phyloP scores from a whole-genome alignment of 257 asterid species.

The Fraxinus quadrangulata region DNA sequence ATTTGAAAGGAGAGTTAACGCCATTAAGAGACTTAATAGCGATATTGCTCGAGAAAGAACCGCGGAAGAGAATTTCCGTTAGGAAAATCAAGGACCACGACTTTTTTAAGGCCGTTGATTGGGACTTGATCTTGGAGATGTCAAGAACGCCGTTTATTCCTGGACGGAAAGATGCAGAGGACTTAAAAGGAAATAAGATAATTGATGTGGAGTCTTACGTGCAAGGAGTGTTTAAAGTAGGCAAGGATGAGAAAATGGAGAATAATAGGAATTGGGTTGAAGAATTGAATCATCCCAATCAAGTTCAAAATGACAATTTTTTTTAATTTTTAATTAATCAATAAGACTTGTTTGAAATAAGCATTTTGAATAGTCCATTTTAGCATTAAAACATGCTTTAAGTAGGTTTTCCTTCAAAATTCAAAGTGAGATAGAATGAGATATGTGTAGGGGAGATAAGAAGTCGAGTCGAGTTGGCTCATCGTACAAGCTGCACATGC shows the following conservation, averaged over 20 bases:
- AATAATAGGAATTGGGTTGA: conserved; percentile 6
- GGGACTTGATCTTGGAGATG: conserved; percentile 65
- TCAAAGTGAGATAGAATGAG: too few relatives aligned
- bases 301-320: conserved; percentile 48
- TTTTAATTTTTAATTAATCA: conserved; percentile 30
- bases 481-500: too few relatives aligned
- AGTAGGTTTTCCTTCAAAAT: too few relatives aligned
- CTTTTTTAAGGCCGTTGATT: conserved; percentile 63
- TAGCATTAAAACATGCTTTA: too few relatives aligned
- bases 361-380: neutral
- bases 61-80: conserved; percentile 52
- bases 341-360: neutral
- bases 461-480: too few relatives aligned
- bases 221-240: conserved; percentile 50
- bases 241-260: conserved; percentile 33
- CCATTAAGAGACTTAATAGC: conserved; percentile 76
- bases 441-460: too few relatives aligned
- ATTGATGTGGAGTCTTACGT: conserved; percentile 78
- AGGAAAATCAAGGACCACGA: conserved; percentile 61
- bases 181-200: conserved; percentile 41
- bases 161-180: conserved; percentile 43
- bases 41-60: conserved; percentile 79
- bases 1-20: conserved; percentile 71
- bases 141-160: conserved; percentile 92
- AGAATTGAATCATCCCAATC: conserved; percentile 38